Base-by-base conservation (phyloP, 1,139 yeast species). In the Protomyces lactucae-debilis region DNA sequence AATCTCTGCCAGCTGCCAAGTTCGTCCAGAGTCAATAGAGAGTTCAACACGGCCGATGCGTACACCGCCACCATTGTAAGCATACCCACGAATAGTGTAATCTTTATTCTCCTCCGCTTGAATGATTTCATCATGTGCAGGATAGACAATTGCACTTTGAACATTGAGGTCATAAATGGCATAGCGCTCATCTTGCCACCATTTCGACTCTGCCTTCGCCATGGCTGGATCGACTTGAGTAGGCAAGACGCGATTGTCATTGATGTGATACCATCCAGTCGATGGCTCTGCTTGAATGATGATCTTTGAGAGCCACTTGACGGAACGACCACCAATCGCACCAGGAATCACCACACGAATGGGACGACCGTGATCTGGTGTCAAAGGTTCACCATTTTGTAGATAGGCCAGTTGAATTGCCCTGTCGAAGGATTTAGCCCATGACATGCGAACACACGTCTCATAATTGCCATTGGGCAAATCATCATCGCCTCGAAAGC, bases 381-480 rank as follows among this genome's bases (percentile, higher is more conserved):
- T 61, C 21, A 75, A 66, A n/a, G 68, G 68, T n/a, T 67, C 69
- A 6, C 77, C 77, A 56, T 75, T 75, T 65, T 75, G 77, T 59
- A 73, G 73, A 65, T 74, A 74, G 1, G 76, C 73, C 4, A 75
- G 56, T 73, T 73, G 71, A 36, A 75, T 70, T 10, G 69, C 70
- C 39, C 75, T 67, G 57, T 75, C 76, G 32, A 73, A 70, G 65
- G 74, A 76, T 63, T 65, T 69, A 0, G 73, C 76, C 75, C 74
- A 72, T 32, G 66, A 68, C 37, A 74, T 57, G 14, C 71, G 69
- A 28, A 75, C 68, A 64, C 74, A 73, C 1, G 77, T 75, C 16
- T 76, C 76, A 65, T 75, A 75, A 3, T 73, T 63, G 9, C 77
- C 77, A 52, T 75, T 73, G 3, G 77, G 76, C 5, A 76, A 74